Base-by-base conservation (phyloP, 768 basidiomycete species). In the Harrya chromipes region DNA sequence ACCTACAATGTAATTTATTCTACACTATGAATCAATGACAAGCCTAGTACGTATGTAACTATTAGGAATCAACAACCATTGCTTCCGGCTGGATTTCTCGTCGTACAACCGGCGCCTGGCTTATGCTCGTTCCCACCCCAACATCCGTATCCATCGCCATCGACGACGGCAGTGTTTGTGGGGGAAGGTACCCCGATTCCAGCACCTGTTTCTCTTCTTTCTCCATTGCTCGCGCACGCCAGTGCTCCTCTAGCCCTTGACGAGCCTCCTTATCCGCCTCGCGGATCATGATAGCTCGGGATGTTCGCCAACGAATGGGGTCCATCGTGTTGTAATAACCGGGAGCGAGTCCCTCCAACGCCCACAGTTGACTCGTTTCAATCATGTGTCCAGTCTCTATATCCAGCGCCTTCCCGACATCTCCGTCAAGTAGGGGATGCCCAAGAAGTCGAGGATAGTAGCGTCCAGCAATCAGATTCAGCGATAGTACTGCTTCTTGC, bases 381-480 rank as follows among this genome's bases (percentile, higher is more conserved):
- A 69, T 40, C n/a, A 78, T 53, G 34, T 67, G 71, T n/a, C 66
- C 69, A 6, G 65, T 56, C 13, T 72, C 70, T 11, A 64, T 58
- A 31, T 63, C 49, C 37, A 78, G 57, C 12, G 77, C 78, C 14
- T 69, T 58, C 26, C 69, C 59, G 4, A 86, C 59, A 19, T 56
- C 57, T 4, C 69, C 64, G 12, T 65, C 66, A 17, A 90, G 67
- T 31, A 83, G 70, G 1, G 86, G 86, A 59, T 90, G 87, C 19
- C 71, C 61, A 20, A 90, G 74, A 31, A 93, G 72, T 6, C 75
- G 70, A 5, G 90, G 86, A 62, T 93, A 93, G 64, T 93, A 93
- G 47, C 91, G 76, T 27, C 91, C 91, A 27, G 81, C 81, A 52
- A 94, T 74, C 40, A 90, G 71, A 31, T 81, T 79, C 36, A 91